Base-by-base conservation (phyloP, 441 rosid genomes). In the Theobroma grandiflorum region DNA sequence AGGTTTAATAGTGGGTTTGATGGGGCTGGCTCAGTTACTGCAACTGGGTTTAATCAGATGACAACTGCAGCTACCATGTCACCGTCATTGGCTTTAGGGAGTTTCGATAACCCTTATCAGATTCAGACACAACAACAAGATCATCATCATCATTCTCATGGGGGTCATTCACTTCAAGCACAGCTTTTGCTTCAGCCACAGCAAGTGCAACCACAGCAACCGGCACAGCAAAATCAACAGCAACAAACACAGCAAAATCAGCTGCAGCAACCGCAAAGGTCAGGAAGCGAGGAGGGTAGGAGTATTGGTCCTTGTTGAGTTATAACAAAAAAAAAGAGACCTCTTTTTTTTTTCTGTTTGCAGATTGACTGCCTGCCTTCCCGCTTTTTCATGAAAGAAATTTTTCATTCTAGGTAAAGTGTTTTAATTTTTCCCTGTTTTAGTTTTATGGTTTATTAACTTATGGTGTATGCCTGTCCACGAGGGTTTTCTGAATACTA, bases 271-370 rank as follows among this genome's bases (percentile, higher is more conserved):
- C 89, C 80, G 22, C 86, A 83, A 11, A 84, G 80, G 33, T 79
- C 95, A 16, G 94, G 78, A 74, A 90, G 87, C 43, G 92, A 91
- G 77, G 93, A 90, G 70, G 85, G 85, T 35, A 86, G 86, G 78
- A 86, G 75, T 76, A 80, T 84, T 75, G 87, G 88, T 72, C 89
- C 84, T 49, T 86, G 90, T 64, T 93, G 80, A 85, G 50, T 12
- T 26, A 26, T 26, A 26, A 35, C 3, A 70, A 14, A 45, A 72
- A 62, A 62, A 26, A 1, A 35, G 37, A 2, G 22, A 14, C 2
- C 20, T 4, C 8, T 4, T 53, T 5, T 8, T 8, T 42, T 42
- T 16, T 64, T 38, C 31, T n/a, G 16, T 72, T 72, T 72, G 33
- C 49, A 72, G 75, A 16, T 33, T 37, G 57, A 58, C 14, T 52